Conservation (phyloP, 345 rosid genomes). For the Moricandia arvensis region DNA sequence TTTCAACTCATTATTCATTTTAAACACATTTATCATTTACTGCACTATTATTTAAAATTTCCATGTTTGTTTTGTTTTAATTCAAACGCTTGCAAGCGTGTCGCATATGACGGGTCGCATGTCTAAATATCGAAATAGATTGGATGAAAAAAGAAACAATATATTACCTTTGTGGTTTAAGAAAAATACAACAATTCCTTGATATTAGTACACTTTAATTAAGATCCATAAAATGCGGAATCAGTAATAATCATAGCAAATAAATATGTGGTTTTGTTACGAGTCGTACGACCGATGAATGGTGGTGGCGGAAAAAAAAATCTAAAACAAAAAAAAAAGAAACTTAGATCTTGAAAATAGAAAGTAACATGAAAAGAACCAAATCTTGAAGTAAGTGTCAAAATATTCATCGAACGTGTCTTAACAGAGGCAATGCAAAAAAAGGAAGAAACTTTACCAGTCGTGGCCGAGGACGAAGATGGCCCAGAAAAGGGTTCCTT, state of each 20-base stretch:
- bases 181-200: not conserved
- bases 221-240: conserved; percentile 40
- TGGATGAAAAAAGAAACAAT: not conserved
- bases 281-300: conserved; percentile 23
- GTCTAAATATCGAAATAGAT: conserved; percentile 1
- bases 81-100: not conserved
- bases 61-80: not conserved
- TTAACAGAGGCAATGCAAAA: conserved; percentile 11
- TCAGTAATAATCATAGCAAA: not conserved
- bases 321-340: too few species aligned
- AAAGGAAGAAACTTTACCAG: conserved; percentile 42
- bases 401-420: conserved; percentile 4
- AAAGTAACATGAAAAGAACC: conserved; percentile 13
- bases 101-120: conserved; percentile 17
- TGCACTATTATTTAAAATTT: not conserved
- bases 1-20: conserved; percentile 10
- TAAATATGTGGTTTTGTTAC: not conserved
- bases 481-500: conserved; percentile 89
- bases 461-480: conserved; percentile 90
- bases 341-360: conserved; percentile 11
- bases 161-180: not conserved
- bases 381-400: conserved; percentile 2
- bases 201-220: not conserved
- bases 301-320: not conserved
- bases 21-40: not conserved